A percentile compares a stretch with the other conserved stretches of the same genome.
Evolutionary conservation across 2,329 filamentous ascomycete genomes (phyloP).

Genomic region (Alternaria conjuncta): DNA sequence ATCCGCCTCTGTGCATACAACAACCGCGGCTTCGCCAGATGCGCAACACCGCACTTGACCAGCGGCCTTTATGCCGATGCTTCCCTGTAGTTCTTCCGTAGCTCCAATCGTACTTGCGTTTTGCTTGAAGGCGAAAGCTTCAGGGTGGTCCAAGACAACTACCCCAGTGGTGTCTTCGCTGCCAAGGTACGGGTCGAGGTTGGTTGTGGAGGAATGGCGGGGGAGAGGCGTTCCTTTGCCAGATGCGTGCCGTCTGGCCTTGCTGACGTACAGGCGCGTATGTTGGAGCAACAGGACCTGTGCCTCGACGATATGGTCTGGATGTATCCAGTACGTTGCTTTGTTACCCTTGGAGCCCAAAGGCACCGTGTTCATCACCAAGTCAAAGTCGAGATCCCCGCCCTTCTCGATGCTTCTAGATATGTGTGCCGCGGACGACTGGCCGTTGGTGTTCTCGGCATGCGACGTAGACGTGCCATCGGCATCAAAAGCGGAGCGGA

Average conservation of each 20-base stretch:
- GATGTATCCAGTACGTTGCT: conserved; percentile 62
- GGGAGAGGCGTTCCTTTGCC: conserved; percentile 30
- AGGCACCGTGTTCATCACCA: conserved; percentile 55
- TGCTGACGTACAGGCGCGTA: conserved; percentile 50
- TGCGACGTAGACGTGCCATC: conserved; percentile 23
- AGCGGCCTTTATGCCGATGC: conserved; percentile 38
- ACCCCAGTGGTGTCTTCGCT: conserved; percentile 50
- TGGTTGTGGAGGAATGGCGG: conserved; percentile 32
- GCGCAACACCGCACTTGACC: conserved; percentile 46
- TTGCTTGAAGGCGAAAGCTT: conserved; percentile 55
- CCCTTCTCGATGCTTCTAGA: conserved; percentile 49
- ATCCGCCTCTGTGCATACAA: conserved; percentile 26
- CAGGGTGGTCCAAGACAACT: conserved; percentile 56
- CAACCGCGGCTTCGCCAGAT: conserved; percentile 41
- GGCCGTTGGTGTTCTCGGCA: conserved; percentile 19
- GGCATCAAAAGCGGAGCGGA: conserved; percentile 53
- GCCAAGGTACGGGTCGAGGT: conserved; percentile 32
- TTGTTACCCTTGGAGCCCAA: conserved; percentile 54
- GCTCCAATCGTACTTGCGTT: conserved; percentile 54
- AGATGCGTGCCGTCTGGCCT: conserved; percentile 23
- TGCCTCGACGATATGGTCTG: conserved; percentile 61
- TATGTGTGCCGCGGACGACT: conserved; percentile 44
- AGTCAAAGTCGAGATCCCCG: conserved; percentile 57
- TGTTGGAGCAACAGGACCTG: conserved; percentile 60
- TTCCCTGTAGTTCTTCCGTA: conserved; percentile 42